Percentiles rank a stretch among this genome's conserved stretches.
Conservation (phyloP, 257 asterid species). For the Solanum rostratum region DNA sequence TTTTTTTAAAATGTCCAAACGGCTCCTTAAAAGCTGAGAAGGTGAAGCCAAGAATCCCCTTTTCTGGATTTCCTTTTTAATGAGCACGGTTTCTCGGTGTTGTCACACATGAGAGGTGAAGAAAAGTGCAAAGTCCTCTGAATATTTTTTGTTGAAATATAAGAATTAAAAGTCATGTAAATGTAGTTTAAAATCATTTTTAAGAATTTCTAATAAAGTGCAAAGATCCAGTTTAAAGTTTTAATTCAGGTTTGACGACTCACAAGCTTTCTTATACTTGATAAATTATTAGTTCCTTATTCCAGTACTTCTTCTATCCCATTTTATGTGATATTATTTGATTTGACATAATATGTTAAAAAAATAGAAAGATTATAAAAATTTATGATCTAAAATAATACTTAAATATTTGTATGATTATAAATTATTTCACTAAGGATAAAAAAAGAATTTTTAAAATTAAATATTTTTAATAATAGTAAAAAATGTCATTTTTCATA, state of each 20-base stretch:
- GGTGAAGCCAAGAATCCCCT: neutral
- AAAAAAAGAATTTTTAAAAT: no score
- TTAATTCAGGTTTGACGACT: neutral
- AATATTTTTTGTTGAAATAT: neutral
- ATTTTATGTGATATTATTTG: no score
- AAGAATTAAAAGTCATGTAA: neutral
- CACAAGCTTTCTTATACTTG: neutral
- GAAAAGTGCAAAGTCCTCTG: neutral
- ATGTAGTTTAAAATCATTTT: neutral
- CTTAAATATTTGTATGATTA: no score
- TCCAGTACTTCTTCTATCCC: no score
- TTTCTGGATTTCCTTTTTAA: neutral
- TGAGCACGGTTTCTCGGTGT: neutral
- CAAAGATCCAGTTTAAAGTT: neutral
- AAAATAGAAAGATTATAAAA: no score
- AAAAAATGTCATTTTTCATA: no score
- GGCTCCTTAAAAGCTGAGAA: neutral
- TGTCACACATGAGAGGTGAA: neutral
- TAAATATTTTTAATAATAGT: no score
- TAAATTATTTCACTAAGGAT: no score
- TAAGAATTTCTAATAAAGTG: neutral
- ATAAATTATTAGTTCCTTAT: neutral
- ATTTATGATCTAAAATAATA: no score
- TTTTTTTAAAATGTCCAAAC: neutral
- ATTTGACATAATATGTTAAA: no score